Evolutionary conservation across 768 basidiomycete genomes (phyloP).

Genomic region (Mycena indigotica): DNA sequence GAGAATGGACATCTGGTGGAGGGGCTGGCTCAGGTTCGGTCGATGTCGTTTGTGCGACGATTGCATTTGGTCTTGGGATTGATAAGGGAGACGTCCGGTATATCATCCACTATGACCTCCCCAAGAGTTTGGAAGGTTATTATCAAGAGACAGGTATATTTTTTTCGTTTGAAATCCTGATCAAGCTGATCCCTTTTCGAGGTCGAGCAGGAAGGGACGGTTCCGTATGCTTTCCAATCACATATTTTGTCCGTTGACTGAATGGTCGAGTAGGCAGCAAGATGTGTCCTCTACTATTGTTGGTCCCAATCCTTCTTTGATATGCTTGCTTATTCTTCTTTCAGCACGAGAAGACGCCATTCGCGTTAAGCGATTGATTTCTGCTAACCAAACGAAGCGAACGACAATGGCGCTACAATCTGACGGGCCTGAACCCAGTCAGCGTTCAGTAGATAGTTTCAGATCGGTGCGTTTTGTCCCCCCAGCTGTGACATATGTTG

Average conservation of each 20-base stretch:
- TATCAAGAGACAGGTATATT: conserved; percentile 82
- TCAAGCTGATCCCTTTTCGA: no score
- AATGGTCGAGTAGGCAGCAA: conserved; percentile 57
- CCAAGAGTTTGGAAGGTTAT: conserved; percentile 87
- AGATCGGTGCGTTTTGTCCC: conserved; percentile 47
- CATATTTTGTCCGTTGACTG: neutral
- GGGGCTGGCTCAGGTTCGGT: conserved; percentile 49
- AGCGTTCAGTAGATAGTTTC: conserved; percentile 67
- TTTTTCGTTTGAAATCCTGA: neutral
- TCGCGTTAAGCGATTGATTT: conserved; percentile 55
- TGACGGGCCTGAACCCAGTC: conserved; percentile 65
- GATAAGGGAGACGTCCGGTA: conserved; percentile 61
- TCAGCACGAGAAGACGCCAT: conserved; percentile 76
- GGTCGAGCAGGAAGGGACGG: conserved; percentile 84
- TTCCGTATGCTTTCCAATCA: conserved; percentile 40
- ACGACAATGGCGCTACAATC: conserved; percentile 40
- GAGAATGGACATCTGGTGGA: conserved; percentile 56
- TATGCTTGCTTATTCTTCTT: neutral
- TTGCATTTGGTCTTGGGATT: conserved; percentile 87
- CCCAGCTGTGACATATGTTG: neutral
- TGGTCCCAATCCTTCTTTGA: conserved; percentile 23
- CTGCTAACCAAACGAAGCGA: conserved; percentile 48
- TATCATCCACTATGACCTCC: conserved; percentile 80
- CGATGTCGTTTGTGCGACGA: conserved; percentile 73
- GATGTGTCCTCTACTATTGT: conserved; percentile 86